A percentile compares a stretch with the other conserved stretches of the same genome.
Evolutionary conservation across 345 rosid species (phyloP).

Genomic region (Arabis hirsuta): DNA sequence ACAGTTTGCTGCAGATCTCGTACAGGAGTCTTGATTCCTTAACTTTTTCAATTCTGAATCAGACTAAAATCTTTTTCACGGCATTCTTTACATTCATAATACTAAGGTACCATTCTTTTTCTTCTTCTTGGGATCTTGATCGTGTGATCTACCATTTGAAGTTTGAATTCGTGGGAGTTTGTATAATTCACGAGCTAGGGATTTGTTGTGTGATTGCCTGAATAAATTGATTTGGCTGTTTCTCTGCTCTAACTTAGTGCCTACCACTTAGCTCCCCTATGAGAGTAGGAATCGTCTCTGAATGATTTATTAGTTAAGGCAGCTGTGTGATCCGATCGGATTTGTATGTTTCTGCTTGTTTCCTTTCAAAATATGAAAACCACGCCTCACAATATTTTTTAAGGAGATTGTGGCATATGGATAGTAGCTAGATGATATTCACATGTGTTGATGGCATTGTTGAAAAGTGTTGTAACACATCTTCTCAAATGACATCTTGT

Average conservation of each 20-base stretch:
- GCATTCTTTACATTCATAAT: conserved; percentile 83
- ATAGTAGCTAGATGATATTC: conserved; percentile 17
- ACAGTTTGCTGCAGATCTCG: conserved; percentile 98
- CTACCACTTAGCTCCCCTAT: not conserved
- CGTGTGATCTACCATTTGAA: not conserved
- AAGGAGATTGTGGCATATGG: not conserved
- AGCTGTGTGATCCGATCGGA: too few species aligned
- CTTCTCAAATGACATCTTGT: conserved; percentile 30
- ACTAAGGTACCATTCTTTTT: conserved; percentile 59
- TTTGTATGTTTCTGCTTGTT: too few species aligned
- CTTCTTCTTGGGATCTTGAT: conserved; percentile 5
- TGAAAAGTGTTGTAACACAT: conserved; percentile 15
- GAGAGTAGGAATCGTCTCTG: not conserved
- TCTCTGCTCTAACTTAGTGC: not conserved
- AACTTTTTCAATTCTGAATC: conserved; percentile 92
- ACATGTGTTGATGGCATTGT: not conserved
- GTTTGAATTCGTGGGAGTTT: not conserved
- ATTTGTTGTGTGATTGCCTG: conserved; percentile 6
- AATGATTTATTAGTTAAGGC: not conserved
- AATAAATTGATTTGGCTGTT: not conserved
- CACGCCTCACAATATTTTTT: not conserved
- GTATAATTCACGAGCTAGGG: not conserved
- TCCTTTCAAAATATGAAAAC: not conserved
- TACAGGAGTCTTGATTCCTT: conserved; percentile 95
- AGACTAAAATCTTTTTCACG: conserved; percentile 92